Evolutionary conservation across 345 rosid genomes (phyloP).

Genomic region (Schrenkiella parvula): DNA sequence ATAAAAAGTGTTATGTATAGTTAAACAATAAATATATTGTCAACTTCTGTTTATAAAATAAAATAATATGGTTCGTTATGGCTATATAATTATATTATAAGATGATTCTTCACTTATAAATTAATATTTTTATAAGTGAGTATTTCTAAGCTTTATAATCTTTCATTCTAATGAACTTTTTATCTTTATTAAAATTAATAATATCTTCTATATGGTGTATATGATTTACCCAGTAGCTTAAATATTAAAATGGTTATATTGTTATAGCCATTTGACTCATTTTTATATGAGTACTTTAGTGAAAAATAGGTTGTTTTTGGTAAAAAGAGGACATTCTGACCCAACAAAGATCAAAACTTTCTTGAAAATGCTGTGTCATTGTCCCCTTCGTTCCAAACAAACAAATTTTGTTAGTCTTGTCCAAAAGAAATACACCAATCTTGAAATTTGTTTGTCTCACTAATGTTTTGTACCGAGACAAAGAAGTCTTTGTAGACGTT

Average conservation of each 20-base stretch:
- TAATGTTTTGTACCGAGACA: constrained; percentile 6
- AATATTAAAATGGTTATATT: neutral
- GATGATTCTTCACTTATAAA: too few relatives aligned
- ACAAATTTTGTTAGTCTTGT: neutral
- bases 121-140: too few relatives aligned
- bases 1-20: too few relatives aligned
- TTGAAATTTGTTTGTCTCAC: neutral
- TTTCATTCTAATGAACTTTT: too few relatives aligned
- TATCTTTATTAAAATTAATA: too few relatives aligned
- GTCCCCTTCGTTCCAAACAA: constrained; percentile 12
- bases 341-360: constrained; percentile 2
- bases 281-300: neutral
- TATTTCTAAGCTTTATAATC: too few relatives aligned
- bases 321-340: neutral
- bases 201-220: too few relatives aligned
- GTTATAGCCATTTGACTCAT: neutral
- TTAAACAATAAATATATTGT: too few relatives aligned
- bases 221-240: neutral
- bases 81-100: too few relatives aligned
- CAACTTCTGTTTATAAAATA: too few relatives aligned
- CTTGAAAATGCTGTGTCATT: neutral
- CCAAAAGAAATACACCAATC: neutral
- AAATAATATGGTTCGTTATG: too few relatives aligned
- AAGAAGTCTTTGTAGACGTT: neutral
- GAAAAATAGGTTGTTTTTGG: neutral